These are phyloP conservation scores for Nidula microcarpa DNA, from an alignment of 768 basidiomycete genomes.

Conservation along the genomic window DNA sequence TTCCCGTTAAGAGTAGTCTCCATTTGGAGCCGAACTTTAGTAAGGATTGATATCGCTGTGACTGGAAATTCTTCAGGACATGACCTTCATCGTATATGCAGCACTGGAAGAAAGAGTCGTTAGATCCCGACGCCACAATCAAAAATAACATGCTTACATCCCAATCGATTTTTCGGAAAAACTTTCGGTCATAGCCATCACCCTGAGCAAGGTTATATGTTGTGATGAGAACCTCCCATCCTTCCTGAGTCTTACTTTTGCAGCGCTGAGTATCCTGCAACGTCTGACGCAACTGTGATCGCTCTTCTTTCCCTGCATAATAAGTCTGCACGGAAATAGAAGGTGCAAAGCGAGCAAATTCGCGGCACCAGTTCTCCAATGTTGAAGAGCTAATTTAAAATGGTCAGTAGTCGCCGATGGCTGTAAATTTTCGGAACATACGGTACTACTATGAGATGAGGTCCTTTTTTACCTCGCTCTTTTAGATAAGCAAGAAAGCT, in stretches of 20 bases:
- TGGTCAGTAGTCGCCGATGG: conserved; percentile 3
- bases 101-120: conserved; percentile 44
- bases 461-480: conserved; percentile 73
- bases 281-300: conserved; percentile 67
- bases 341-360: conserved; percentile 90
- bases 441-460: conserved; percentile 95
- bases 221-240: conserved; percentile 93
- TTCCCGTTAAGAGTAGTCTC: conserved; percentile 92
- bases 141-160: conserved; percentile 58
- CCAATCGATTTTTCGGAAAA: conserved; percentile 89
- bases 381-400: conserved; percentile 73
- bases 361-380: conserved; percentile 97
- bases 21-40: conserved; percentile 84
- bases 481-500: conserved; percentile 91
- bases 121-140: not conserved
- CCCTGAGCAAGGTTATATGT: conserved; percentile 95
- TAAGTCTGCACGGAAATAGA: conserved; percentile 85
- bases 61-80: conserved; percentile 94
- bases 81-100: conserved; percentile 98
- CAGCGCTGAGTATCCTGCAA: conserved; percentile 58
- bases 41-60: conserved; percentile 90
- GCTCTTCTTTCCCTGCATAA: conserved; percentile 90
- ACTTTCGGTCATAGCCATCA: conserved; percentile 86
- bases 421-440: conserved; percentile 37
- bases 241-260: conserved; percentile 44